phyloP scores from a whole-genome alignment of 306 rosid species.

The Trifolium repens region DNA sequence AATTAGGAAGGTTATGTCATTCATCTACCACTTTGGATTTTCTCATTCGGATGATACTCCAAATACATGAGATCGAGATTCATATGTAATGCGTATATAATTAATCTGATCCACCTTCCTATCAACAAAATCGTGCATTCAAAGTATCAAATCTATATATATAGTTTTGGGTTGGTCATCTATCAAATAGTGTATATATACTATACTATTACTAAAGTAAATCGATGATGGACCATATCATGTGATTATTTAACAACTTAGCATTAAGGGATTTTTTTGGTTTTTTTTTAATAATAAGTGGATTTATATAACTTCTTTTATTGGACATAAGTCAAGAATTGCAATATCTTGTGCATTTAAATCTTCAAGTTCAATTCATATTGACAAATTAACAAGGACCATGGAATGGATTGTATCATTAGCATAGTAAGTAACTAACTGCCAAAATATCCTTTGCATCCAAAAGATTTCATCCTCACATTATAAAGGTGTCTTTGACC shows the following conservation, averaged over 20 bases:
- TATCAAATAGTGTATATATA: conserved; percentile 34
- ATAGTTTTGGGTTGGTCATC: conserved; percentile 43
- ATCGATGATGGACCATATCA: conserved; percentile 26
- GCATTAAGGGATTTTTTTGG: not conserved
- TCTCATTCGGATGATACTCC: not conserved
- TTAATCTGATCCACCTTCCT: conserved; percentile 25
- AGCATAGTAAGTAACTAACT: conserved; percentile 35
- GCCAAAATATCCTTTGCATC: conserved; percentile 36
- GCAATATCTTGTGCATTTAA: conserved; percentile 17
- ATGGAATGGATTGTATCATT: conserved; percentile 31
- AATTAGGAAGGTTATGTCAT: conserved; percentile 7
- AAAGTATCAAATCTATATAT: conserved; percentile 33
- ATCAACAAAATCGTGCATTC: conserved; percentile 35
- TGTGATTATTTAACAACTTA: conserved; percentile 22
- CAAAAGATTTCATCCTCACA: conserved; percentile 31
- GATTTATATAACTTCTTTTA: not conserved
- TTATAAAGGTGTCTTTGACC: conserved; percentile 33
- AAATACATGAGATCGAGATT: conserved; percentile 31
- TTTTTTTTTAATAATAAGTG: too few species aligned
- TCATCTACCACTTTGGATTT: not conserved
- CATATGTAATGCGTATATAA: not conserved
- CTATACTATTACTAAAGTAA: too few species aligned
- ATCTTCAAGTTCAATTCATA: conserved; percentile 33
- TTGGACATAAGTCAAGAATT: too few species aligned
- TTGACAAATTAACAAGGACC: conserved; percentile 34